phyloP scores from a whole-genome alignment of 805 yeast species.

The Saccharomycopsis sp. region DNA sequence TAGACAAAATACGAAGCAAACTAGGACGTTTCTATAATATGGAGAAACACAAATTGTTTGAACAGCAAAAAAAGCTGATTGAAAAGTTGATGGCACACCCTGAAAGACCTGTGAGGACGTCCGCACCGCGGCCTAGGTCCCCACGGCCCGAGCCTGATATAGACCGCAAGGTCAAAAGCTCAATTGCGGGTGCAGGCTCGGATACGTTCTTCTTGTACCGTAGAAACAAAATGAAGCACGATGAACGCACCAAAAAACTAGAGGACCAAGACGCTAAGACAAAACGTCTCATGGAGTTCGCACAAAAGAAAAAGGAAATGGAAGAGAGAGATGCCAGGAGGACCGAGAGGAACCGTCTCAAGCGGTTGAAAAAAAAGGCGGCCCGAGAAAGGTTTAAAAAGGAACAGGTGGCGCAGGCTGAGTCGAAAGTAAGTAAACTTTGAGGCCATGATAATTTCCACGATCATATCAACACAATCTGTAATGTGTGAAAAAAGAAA shows the following conservation, averaged over 20 bases:
- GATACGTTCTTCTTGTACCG: conserved; percentile 5
- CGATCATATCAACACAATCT: too few relatives aligned
- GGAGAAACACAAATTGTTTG: conserved; percentile 3
- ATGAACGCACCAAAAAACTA: background rate
- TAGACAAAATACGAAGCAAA: too few relatives aligned
- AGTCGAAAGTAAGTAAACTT: background rate
- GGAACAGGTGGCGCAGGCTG: background rate
- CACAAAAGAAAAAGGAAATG: background rate
- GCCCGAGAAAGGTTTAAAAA: background rate
- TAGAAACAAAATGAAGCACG: conserved; percentile 1
- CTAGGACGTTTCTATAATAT: background rate
- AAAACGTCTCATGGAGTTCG: background rate
- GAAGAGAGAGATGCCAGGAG: background rate
- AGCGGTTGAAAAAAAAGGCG: conserved; percentile 5
- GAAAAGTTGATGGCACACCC: background rate
- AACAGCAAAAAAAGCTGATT: background rate
- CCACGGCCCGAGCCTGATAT: background rate
- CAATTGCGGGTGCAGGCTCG: conserved; percentile 13
- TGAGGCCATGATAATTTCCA: background rate
- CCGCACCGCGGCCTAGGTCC: too few relatives aligned
- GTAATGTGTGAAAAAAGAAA: too few relatives aligned
- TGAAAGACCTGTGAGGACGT: background rate
- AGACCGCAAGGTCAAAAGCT: conserved; percentile 2
- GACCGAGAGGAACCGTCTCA: conserved; percentile 2
- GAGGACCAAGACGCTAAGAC: background rate